Percentiles rank a stretch among this genome's conserved stretches.
These are phyloP conservation scores for Oryza officinalis DNA, from an alignment of 176 grass and related monocot species.

Conservation along the genomic window DNA sequence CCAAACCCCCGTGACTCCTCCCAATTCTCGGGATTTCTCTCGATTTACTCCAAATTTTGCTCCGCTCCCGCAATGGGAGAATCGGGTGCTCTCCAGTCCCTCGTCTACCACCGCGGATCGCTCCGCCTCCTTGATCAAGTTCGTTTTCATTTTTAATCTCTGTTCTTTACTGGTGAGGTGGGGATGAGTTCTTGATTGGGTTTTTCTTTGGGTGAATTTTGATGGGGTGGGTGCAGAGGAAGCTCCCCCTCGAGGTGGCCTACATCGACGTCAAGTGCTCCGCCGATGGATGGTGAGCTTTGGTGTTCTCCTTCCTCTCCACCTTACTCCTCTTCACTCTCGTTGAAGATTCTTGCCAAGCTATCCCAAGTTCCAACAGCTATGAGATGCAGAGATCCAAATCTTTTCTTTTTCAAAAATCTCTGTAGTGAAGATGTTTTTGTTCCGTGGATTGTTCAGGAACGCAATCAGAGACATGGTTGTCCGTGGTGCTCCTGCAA, in stretches of 20 bases:
- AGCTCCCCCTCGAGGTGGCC: conserved; percentile 63
- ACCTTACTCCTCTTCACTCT: neutral
- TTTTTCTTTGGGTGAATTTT: neutral
- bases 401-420: neutral
- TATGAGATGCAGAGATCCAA: neutral
- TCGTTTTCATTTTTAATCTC: neutral
- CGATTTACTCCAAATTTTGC: neutral
- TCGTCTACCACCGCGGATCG: conserved; percentile 64
- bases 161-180: too few relatives aligned
- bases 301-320: neutral
- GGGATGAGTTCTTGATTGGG: conserved; percentile 7
- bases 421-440: neutral
- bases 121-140: conserved; percentile 97
- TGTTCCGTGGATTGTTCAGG: conserved; percentile 43
- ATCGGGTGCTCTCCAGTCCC: conserved; percentile 59
- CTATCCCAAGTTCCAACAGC: neutral
- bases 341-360: neutral
- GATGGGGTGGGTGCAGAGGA: conserved; percentile 47
- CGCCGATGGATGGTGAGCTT: conserved; percentile 75
- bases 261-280: conserved; percentile 70
- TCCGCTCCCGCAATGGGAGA: conserved; percentile 17
- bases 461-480: conserved; percentile 89
- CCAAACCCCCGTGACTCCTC: neutral
- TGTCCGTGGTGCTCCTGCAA: conserved; percentile 89
- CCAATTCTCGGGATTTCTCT: neutral